Evolutionary conservation across 2,329 filamentous ascomycete genomes (phyloP).

Genomic region (Stagonosporopsis cucurbitacearum): DNA sequence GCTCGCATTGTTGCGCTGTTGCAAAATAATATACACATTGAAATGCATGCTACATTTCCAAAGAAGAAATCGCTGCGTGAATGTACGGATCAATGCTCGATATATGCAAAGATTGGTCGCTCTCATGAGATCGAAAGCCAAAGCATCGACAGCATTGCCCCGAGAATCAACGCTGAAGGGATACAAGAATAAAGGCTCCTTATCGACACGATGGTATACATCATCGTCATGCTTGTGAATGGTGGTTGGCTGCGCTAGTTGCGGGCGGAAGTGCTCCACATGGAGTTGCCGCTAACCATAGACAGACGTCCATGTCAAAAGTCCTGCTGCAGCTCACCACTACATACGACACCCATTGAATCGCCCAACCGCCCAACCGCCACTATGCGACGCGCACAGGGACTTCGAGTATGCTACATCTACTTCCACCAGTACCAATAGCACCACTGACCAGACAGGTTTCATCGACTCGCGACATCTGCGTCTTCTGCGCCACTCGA

Average conservation of each 20-base stretch:
- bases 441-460: slow-evolving; percentile 27
- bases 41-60: too few species aligned
- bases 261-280: not conserved
- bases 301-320: not conserved
- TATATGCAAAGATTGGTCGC: too few species aligned
- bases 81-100: too few species aligned
- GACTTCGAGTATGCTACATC: slow-evolving; percentile 32
- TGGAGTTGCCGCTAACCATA: not conserved
- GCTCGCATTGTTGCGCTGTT: not conserved
- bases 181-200: not conserved
- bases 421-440: not conserved
- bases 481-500: slow-evolving; percentile 49
- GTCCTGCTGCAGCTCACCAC: slow-evolving; percentile 7
- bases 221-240: slow-evolving; percentile 2
- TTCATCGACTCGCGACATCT: slow-evolving; percentile 46
- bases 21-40: not conserved
- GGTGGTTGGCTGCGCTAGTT: slow-evolving; percentile 1
- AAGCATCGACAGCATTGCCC: not conserved
- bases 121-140: not conserved
- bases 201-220: not conserved
- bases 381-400: slow-evolving; percentile 41
- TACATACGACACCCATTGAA: not conserved
- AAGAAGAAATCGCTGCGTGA: too few species aligned
- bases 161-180: not conserved
- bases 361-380: not conserved